These are phyloP conservation scores for Rubia occidens DNA, from an alignment of 305 asterid species.

Conservation along the genomic window DNA sequence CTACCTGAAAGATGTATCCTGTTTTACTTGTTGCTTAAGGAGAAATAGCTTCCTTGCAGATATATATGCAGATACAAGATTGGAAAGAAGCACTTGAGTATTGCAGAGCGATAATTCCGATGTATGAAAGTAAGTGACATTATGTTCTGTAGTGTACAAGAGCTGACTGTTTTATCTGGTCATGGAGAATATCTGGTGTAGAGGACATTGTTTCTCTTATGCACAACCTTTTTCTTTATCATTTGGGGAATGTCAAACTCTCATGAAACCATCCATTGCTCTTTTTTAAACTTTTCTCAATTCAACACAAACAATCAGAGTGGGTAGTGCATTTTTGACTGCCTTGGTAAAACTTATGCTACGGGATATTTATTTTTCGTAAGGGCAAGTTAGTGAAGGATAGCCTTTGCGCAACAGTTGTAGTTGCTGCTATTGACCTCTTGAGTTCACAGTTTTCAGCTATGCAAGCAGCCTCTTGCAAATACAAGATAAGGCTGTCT, in stretches of 20 bases:
- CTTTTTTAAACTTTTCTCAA: too few relatives aligned
- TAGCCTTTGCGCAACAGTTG: background rate
- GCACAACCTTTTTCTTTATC: too few relatives aligned
- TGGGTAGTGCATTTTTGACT: too few relatives aligned
- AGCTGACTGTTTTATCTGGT: background rate
- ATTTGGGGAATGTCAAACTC: too few relatives aligned
- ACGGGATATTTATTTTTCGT: too few relatives aligned
- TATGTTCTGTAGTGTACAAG: background rate
- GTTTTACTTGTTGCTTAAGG: background rate
- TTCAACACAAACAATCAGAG: too few relatives aligned
- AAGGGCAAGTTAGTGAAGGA: too few relatives aligned
- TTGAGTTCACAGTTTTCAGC: background rate
- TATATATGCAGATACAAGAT: slow-evolving; percentile 61
- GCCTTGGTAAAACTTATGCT: too few relatives aligned
- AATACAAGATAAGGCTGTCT: background rate
- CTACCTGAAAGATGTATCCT: background rate
- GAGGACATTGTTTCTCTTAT: background rate
- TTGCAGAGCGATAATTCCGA: slow-evolving; percentile 65
- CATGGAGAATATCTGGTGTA: background rate
- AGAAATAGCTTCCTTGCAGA: slow-evolving; percentile 25
- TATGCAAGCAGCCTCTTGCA: background rate
- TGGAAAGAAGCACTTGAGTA: slow-evolving; percentile 72
- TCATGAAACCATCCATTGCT: too few relatives aligned
- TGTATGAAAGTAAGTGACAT: slow-evolving; percentile 54
- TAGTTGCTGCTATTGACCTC: background rate